Conservation (phyloP, 768 basidiomycete genomes). For the Trametes villosa region DNA sequence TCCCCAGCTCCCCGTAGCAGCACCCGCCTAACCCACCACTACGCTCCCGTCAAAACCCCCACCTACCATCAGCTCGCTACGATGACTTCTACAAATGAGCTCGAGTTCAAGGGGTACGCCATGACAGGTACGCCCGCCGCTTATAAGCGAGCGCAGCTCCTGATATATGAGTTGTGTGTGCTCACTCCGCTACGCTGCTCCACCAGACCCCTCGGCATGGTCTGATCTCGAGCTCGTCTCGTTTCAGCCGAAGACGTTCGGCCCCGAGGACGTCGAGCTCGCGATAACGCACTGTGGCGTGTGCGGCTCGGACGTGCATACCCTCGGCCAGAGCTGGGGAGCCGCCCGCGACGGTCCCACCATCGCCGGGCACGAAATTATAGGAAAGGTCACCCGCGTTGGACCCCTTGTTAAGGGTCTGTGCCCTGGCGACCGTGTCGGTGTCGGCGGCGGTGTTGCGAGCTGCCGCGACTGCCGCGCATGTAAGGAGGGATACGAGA, state of each 20-base stretch:
- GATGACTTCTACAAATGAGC: slow-evolving; percentile 3
- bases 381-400: slow-evolving; percentile 55
- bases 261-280: slow-evolving; percentile 60
- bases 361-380: slow-evolving; percentile 53
- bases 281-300: slow-evolving; percentile 53
- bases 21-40: neutral
- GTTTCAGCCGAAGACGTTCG: slow-evolving; percentile 56
- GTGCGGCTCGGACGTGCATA: slow-evolving; percentile 58
- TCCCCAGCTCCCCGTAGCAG: neutral
- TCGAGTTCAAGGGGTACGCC: slow-evolving; percentile 36
- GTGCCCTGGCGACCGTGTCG: slow-evolving; percentile 58
- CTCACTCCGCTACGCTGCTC: neutral
- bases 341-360: slow-evolving; percentile 28
- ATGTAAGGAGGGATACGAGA: slow-evolving; percentile 56
- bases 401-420: slow-evolving; percentile 56
- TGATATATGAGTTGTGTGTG: neutral
- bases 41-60: neutral
- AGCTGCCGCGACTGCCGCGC: slow-evolving; percentile 53
- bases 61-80: neutral
- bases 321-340: slow-evolving; percentile 45
- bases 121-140: slow-evolving; percentile 23
- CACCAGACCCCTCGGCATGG: slow-evolving; percentile 35
- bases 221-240: slow-evolving; percentile 47
- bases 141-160: neutral
- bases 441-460: slow-evolving; percentile 53